Evolutionary conservation across 345 rosid genomes (phyloP), one percentile per base, ranked within the genome.

Genomic region (Salix brachista): DNA sequence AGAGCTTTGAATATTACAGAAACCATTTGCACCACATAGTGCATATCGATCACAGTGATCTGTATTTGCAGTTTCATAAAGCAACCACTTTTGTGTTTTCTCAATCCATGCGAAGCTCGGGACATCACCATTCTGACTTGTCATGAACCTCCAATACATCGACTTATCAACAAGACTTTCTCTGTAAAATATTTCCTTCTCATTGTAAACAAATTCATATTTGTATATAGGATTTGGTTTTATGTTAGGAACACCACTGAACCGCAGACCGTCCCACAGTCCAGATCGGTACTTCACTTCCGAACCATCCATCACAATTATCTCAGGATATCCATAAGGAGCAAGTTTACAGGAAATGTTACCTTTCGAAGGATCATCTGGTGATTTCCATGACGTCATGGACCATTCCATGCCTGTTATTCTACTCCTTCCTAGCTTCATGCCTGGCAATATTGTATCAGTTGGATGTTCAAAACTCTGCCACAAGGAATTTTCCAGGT

Each of bases 321-420:
- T 8, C 41, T 87, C 84, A 19, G 87, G 80, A 61, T 81, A 82
- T 14, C 79, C 86, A 69, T 39, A 70, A 2, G 73, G 54, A 30
- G 82, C 78, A 0, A 84, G 21, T 50, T 4, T 30, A 23, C 25
- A 28, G 11, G 77, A 17, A 67, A 65, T 80, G 13, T 84, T 71
- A 3, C 90, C 90, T 3, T 77, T 73, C 0, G 88, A 84, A 39
- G 88, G 88, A 80, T 87, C 77, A 0, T 48, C 37, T 3, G 18
- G 17, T 61, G 79, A 74, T 70, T 71, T 87, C 90, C 88, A 85
- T 11, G 88, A 87, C 21, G 79, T 80, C 65, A 85, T 50, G n/a
- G 17, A 36, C 44, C 73, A n/a, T 13, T 64, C 34, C 36, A 14
- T 13, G 4, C 67, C 67, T 2, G 67, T 64, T 13, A 64, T 14